phyloP scores from a whole-genome alignment of 495 filamentous ascomycete species.

The Annulohypoxylon moriforme region DNA sequence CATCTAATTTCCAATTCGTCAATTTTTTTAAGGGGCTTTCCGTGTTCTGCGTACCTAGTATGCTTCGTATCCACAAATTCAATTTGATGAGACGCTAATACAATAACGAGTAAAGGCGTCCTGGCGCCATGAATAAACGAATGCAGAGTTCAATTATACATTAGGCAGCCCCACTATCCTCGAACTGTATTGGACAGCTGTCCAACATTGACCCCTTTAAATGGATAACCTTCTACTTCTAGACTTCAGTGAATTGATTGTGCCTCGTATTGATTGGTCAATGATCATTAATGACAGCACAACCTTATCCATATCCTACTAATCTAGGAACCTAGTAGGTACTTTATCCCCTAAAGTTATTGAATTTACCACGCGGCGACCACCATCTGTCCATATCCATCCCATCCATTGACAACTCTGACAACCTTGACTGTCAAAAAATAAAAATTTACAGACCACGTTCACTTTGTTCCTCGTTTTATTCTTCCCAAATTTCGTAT shows the following conservation, averaged over 20 bases:
- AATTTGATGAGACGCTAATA: constrained; percentile 39
- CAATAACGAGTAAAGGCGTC: constrained; percentile 25
- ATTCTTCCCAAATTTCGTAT: constrained; percentile 17
- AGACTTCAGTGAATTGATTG: constrained; percentile 5
- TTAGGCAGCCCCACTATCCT: constrained; percentile 18
- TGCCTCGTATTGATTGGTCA: constrained; percentile 35
- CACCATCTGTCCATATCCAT: constrained; percentile 11
- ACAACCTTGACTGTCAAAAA: background rate
- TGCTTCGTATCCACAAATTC: constrained; percentile 12
- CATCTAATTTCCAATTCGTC: constrained; percentile 9
- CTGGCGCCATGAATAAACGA: constrained; percentile 9
- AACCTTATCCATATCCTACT: constrained; percentile 36
- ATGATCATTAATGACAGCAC: constrained; percentile 41
- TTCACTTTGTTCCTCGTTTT: constrained; percentile 35
- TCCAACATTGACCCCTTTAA: constrained; percentile 32
- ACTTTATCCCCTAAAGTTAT: constrained; percentile 27
- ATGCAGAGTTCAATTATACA: constrained; percentile 19
- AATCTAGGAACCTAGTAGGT: background rate
- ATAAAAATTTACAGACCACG: constrained; percentile 11
- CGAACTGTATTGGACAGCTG: constrained; percentile 35
- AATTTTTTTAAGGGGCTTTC: constrained; percentile 25
- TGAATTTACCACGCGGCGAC: constrained; percentile 18
- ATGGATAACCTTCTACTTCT: constrained; percentile 38
- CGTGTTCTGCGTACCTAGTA: background rate
- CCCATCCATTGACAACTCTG: constrained; percentile 17